Evolutionary conservation across 352 stramenopile genomes (phyloP), one percentile per base, ranked within the genome.

Genomic region (Phytophthora uliginosa): DNA sequence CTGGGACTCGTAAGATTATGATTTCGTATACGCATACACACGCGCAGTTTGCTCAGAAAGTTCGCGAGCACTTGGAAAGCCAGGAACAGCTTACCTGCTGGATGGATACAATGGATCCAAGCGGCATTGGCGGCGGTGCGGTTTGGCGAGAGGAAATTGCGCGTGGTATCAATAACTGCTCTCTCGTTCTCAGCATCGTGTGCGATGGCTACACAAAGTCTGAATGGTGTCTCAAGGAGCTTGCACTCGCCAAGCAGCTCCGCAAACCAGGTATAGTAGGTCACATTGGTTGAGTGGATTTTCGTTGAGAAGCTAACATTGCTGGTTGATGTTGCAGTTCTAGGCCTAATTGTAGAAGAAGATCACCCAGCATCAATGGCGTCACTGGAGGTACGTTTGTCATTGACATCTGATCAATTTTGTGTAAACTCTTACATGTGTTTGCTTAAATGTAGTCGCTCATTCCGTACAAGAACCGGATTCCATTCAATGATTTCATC

Each of bases 51-150:
- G 89, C 89, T 2, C 77, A 85, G 28, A 77, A 74, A 45, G 74
- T 96, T 51, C 87, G 88, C 13, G 81, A 94, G 55, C 79, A 81
- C 64, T 62, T 95, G 10, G 86, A 94, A 68, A 85, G 76, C 20
- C 62, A 85, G 20, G 83, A 81, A 15, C 73, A 82, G 36, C 61
- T 93, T 4, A 95, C 89, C 20, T 93, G 85, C 56, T 94, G 86
- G 87, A 91, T 96, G 84, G 89, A 95, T 69, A 90, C 83, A 20
- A 95, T 94, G 87, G 87, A 95, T 57, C 87, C 86, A 7, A 91
- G 80, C 40, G 88, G 85, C 22, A 94, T 95, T 26, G 86, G 86
- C 18, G 89, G 88, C 13, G 88, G 87, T 40, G 85, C 85, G 0
- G 85, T 95, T 7, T 95, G 89, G 89, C 85, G 89, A 54, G 83